Percentiles rank a stretch among this genome's conserved stretches.
Conservation (phyloP, 169 alveolate genomes). For the Plasmodium coatneyi region DNA sequence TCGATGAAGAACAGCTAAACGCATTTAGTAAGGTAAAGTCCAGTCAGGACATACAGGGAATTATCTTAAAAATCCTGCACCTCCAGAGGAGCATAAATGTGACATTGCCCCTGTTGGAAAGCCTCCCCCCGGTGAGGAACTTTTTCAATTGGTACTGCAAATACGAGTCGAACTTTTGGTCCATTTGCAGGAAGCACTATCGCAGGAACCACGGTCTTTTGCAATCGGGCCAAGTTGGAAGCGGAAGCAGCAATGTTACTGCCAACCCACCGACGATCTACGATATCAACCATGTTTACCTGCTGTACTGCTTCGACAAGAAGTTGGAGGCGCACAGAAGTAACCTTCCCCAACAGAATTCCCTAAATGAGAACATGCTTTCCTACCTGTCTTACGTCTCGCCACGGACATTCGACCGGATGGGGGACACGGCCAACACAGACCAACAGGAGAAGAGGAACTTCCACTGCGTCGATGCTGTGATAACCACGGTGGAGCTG, state of each 20-base stretch:
- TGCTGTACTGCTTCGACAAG: constrained; percentile 59
- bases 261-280: neutral
- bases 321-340: constrained; percentile 58
- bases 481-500: constrained; percentile 48
- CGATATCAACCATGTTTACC: constrained; percentile 60
- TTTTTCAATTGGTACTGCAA: constrained; percentile 13
- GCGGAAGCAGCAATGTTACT: neutral
- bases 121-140: neutral
- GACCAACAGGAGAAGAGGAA: neutral
- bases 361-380: constrained; percentile 18
- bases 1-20: constrained; percentile 86
- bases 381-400: neutral
- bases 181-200: constrained; percentile 12
- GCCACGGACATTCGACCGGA: neutral
- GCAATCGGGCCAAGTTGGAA: neutral
- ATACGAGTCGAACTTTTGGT: constrained; percentile 4
- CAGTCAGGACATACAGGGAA: constrained; percentile 90
- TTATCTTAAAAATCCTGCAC: constrained; percentile 79
- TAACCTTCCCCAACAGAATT: neutral
- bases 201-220: neutral
- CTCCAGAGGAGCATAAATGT: constrained; percentile 11
- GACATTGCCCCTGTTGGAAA: constrained; percentile 1
- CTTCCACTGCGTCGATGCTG: constrained; percentile 63
- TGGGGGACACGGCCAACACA: neutral
- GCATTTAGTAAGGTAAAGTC: constrained; percentile 89